Base-by-base conservation (phyloP, 2,329 filamentous ascomycete genomes). In the Claviceps sp. region DNA sequence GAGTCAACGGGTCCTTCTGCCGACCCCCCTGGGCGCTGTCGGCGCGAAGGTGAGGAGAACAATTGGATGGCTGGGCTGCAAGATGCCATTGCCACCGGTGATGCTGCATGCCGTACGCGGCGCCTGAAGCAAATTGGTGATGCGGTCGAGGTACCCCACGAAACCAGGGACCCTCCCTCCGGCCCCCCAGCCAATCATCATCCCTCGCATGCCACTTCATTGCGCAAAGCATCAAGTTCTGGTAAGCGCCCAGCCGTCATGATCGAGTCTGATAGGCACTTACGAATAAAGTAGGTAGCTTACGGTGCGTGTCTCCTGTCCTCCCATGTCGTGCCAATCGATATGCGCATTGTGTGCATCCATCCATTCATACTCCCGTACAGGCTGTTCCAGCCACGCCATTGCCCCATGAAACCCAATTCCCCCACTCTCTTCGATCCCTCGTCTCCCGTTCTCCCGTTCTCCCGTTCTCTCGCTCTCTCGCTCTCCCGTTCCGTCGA, bases 51-150 rank as follows among this genome's bases (percentile, higher is more conserved):
- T 14, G 49, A 37, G 50, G 52, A 42, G 52, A 37, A 40, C 51
- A 47, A 58, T 57, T 58, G 57, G 57, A 53, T 47, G 41, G 47
- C 24, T 5, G 38, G 16, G 18, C 50, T 58, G 55, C 56, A 57
- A 51, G 55, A 50, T 54, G 56, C 55, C 54, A 34, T n/a, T 47
- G 40, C 16, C 26, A 47, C 44, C 51, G 52, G 41, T 22, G 30
- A 47, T 50, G 53, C 52, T 54, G 54, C 53, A 50, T 52, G 53
- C 42, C 48, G 49, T 41, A 34, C 50, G 20, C 30, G 30, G 30
- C 8, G 30, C 18, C 18, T 5, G 48, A 26, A 24, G 41, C 37
- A 42, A 30, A 45, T 42, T 42, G 38, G 26, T 44, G 42, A 30
- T 41, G 38, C 40, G 41, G 22, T 22, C 22, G 22, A 22, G 22